phyloP scores from a whole-genome alignment of 345 rosid species.

The Euphorbia tirucalli region DNA sequence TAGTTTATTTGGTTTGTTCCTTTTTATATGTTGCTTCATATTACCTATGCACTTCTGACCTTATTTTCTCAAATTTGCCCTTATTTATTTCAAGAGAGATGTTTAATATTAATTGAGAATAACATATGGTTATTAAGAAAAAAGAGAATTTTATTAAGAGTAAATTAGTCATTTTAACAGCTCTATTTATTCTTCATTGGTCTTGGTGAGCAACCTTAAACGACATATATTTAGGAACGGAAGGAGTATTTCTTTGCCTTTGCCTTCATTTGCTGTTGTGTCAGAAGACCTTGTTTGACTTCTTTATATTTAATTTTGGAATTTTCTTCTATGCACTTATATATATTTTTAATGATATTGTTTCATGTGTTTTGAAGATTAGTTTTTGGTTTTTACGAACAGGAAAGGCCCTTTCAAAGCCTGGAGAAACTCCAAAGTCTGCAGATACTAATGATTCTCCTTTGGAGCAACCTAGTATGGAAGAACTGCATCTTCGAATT shows the following conservation, averaged over 20 bases:
- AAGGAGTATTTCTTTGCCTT: neutral
- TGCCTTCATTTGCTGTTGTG: neutral
- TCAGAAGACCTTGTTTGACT: neutral
- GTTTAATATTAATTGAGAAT: no score
- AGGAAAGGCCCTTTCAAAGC: constrained; percentile 69
- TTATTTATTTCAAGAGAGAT: no score
- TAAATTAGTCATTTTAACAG: no score
- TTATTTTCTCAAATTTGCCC: no score
- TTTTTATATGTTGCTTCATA: no score
- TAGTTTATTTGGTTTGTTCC: no score
- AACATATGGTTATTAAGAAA: no score
- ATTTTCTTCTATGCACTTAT: neutral
- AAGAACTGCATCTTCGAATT: constrained; percentile 67
- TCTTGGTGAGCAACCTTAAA: no score
- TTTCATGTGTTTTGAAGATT: neutral
- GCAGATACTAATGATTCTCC: constrained; percentile 35
- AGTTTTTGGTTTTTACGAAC: constrained; percentile 24
- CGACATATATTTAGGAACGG: no score
- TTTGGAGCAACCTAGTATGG: constrained; percentile 64
- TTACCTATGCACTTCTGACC: no score
- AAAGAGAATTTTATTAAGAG: no score
- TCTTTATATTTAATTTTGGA: neutral
- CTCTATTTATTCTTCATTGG: no score
- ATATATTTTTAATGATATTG: neutral
- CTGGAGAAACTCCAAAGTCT: constrained; percentile 50